phyloP scores from a whole-genome alignment of 768 basidiomycete species.

The Auricularia sp. region DNA sequence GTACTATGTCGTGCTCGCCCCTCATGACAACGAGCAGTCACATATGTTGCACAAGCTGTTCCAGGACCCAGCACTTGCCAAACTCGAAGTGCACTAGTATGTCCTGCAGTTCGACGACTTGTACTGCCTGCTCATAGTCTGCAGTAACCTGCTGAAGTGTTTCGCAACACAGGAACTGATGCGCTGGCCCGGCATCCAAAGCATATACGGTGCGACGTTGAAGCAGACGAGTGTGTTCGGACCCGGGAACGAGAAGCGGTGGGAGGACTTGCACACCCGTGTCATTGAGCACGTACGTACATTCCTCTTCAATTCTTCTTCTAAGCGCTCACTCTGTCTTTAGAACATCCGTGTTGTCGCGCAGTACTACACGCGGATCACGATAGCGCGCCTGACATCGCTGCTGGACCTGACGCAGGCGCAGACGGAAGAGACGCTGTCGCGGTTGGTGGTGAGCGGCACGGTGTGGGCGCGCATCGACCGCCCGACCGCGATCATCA shows the following conservation, averaged over 20 bases:
- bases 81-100: constrained; percentile 78
- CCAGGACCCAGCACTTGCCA: constrained; percentile 65
- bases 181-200: constrained; percentile 92
- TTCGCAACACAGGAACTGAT: constrained; percentile 89
- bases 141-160: constrained; percentile 88
- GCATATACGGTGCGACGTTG: constrained; percentile 77
- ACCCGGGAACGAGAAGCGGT: constrained; percentile 51
- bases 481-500: constrained; percentile 81
- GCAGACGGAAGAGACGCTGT: constrained; percentile 82
- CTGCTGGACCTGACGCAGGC: constrained; percentile 77
- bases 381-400: constrained; percentile 67
- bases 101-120: constrained; percentile 18
- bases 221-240: constrained; percentile 75
- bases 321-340: constrained; percentile 4
- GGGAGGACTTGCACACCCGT: constrained; percentile 92
- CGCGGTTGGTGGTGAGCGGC: constrained; percentile 82
- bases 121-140: constrained; percentile 4
- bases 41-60: constrained; percentile 90
- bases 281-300: constrained; percentile 88
- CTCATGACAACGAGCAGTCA: constrained; percentile 93
- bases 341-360: constrained; percentile 95
- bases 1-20: constrained; percentile 86
- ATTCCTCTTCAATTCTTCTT: background rate
- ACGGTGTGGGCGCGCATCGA: constrained; percentile 93
- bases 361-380: constrained; percentile 91